Evolutionary conservation across 163 green algal genomes (phyloP).

Genomic region (Volvox carteri): DNA sequence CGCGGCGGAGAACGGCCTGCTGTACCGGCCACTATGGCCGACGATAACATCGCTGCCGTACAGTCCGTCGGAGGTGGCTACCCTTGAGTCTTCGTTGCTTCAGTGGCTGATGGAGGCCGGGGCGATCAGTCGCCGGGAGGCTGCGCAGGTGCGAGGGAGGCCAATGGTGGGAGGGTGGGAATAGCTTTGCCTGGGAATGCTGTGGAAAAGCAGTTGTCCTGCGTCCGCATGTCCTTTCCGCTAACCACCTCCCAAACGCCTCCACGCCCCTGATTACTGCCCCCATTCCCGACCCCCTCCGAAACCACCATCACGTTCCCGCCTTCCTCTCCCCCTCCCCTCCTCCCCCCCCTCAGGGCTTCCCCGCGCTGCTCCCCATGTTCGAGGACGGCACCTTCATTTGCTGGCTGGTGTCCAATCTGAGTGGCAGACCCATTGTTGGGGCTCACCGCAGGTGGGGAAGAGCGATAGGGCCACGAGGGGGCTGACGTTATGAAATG

Average conservation of each 20-base stretch:
- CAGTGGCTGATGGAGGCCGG: slow-evolving; percentile 54
- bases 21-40: slow-evolving; percentile 46
- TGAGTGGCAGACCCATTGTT: slow-evolving; percentile 22
- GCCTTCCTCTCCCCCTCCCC: background rate
- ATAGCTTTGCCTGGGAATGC: too few species aligned
- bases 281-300: background rate
- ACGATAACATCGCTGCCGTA: slow-evolving; percentile 32
- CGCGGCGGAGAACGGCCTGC: slow-evolving; percentile 6
- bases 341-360: slow-evolving; percentile 35
- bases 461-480: too few species aligned
- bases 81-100: slow-evolving; percentile 53
- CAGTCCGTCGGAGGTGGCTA: background rate
- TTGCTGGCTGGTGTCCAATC: slow-evolving; percentile 55
- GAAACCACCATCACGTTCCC: background rate
- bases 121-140: slow-evolving; percentile 41
- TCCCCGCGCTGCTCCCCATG: slow-evolving; percentile 41
- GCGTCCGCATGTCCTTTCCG: background rate
- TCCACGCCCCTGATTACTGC: background rate
- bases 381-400: slow-evolving; percentile 60
- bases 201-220: too few species aligned
- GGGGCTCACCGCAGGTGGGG: slow-evolving; percentile 31
- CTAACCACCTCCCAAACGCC: background rate
- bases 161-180: background rate
- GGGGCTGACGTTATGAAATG: too few species aligned
- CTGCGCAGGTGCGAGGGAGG: slow-evolving; percentile 9